Evolutionary conservation across 176 grass and related monocot genomes (phyloP), one percentile per base, ranked within the genome.

Genomic region (Eragrostis curvula): DNA sequence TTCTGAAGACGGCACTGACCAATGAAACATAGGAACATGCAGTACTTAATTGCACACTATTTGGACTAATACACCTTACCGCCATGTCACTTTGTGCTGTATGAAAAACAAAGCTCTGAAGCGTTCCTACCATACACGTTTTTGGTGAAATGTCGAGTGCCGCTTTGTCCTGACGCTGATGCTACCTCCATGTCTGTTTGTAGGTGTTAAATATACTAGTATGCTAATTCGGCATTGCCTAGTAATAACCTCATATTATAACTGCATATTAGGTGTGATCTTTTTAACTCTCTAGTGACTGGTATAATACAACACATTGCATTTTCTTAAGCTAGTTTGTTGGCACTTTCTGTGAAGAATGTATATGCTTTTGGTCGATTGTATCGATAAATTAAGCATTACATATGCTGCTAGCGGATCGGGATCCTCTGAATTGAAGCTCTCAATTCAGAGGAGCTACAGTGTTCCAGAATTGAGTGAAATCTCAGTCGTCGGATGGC

Each of bases 51-150:
- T 11, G 0, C 44, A 56, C 7, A 21, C 11, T 18, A 21, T 85
- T 84, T 81, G 82, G 71, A 85, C 46, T 76, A 81, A 55, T 41
- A 76, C 82, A 75, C 2, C 65, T 81, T 89, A 82, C 65, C 82
- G 0, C 8, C 82, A 46, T 85, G 87, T 46, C 46, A 70, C 77
- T 41, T 71, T 81, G 87, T 85, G 82, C 47, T 55, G 40, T 68
- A 77, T 76, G 46, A n/a, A 52, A 81, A 76, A 47, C 56, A 77
- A 77, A 42, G 0, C 0, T 78, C 67, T 82, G 83, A 85, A 78
- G 66, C 16, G 23, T 78, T 85, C 73, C 55, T 58, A 71, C 24
- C 49, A 51, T 43, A 85, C 58, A 17, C 77, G 48, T 41, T 74
- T 42, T 56, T 45, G 56, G 56, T 63, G 71, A 85, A 66, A 77